Percentiles rank a stretch among this genome's conserved stretches.
phyloP scores from a whole-genome alignment of 495 filamentous ascomycete species.

The Pseudoneurospora amorphoporcata region DNA sequence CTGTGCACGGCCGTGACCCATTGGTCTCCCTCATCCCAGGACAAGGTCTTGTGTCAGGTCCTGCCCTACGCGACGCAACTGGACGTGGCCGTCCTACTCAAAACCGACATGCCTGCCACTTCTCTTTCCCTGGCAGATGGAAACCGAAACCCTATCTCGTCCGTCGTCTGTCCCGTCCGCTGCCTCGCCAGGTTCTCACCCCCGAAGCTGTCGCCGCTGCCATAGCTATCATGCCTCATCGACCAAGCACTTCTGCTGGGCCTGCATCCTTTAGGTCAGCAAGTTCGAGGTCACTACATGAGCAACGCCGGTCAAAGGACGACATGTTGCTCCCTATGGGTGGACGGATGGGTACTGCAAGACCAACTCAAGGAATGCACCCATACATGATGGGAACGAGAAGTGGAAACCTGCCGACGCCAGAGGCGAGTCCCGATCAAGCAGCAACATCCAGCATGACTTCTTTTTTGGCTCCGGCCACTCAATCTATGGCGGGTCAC shows the following conservation, averaged over 20 bases:
- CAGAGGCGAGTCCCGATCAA: conserved; percentile 29
- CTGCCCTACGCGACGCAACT: conserved; percentile 21
- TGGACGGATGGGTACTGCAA: conserved; percentile 9
- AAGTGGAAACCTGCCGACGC: conserved; percentile 31
- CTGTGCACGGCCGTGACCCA: conserved; percentile 24
- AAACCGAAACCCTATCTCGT: conserved; percentile 29
- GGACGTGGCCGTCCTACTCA: conserved; percentile 12
- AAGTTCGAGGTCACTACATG: conserved; percentile 16
- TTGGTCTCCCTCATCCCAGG: conserved; percentile 24
- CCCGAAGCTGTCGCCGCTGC: conserved; percentile 14
- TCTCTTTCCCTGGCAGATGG: conserved; percentile 18
- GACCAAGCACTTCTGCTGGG: conserved; percentile 34
- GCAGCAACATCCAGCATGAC: not conserved
- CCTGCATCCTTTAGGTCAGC: conserved; percentile 10
- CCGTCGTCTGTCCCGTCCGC: conserved; percentile 27
- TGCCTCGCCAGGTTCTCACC: conserved; percentile 16
- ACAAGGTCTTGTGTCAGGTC: conserved; percentile 37
- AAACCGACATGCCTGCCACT: conserved; percentile 24
- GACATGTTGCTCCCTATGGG: conserved; percentile 31
- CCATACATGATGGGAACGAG: conserved; percentile 11
- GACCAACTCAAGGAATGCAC: conserved; percentile 12
- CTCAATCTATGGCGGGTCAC: conserved; percentile 19
- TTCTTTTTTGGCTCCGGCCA: not conserved
- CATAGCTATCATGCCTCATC: conserved; percentile 24
- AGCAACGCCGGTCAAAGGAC: conserved; percentile 37